A percentile compares a stretch with the other conserved stretches of the same genome.
These are phyloP conservation scores for Pholiota microspora DNA, from an alignment of 768 basidiomycete species.

Conservation along the genomic window DNA sequence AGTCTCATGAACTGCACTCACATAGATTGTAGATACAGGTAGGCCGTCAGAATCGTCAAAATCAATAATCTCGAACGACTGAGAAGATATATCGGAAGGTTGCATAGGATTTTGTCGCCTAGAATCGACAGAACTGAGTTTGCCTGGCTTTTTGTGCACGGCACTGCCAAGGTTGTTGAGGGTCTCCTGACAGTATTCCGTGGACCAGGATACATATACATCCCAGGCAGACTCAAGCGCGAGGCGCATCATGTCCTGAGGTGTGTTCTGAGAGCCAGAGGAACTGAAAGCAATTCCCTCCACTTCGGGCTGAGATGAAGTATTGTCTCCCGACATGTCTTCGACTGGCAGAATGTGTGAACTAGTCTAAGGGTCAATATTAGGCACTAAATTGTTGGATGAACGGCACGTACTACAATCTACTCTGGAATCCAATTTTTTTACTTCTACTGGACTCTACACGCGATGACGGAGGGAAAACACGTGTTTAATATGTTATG, in stretches of 20 bases:
- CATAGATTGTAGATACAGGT: neutral
- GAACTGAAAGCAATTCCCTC: neutral
- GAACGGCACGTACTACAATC: too few species aligned
- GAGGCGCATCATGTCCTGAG: neutral
- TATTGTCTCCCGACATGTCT: too few species aligned
- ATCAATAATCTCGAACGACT: neutral
- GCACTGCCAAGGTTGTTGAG: conserved; percentile 1
- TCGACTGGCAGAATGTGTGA: too few species aligned
- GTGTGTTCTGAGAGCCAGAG: neutral
- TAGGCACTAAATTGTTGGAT: too few species aligned
- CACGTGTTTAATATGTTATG: neutral
- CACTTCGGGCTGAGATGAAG: too few species aligned
- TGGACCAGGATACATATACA: conserved; percentile 14
- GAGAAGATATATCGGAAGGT: neutral
- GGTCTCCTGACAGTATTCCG: conserved; percentile 1
- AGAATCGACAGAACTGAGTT: neutral
- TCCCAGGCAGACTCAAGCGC: conserved; percentile 7
- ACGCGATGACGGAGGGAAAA: neutral
- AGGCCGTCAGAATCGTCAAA: neutral
- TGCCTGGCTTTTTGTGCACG: neutral
- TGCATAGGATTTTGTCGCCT: neutral
- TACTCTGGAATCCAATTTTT: too few species aligned
- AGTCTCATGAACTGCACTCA: neutral
- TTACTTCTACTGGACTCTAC: too few species aligned
- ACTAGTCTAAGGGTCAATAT: too few species aligned